Evolutionary conservation across 116 monocot genomes (phyloP).

Genomic region (Iris pallida): DNA sequence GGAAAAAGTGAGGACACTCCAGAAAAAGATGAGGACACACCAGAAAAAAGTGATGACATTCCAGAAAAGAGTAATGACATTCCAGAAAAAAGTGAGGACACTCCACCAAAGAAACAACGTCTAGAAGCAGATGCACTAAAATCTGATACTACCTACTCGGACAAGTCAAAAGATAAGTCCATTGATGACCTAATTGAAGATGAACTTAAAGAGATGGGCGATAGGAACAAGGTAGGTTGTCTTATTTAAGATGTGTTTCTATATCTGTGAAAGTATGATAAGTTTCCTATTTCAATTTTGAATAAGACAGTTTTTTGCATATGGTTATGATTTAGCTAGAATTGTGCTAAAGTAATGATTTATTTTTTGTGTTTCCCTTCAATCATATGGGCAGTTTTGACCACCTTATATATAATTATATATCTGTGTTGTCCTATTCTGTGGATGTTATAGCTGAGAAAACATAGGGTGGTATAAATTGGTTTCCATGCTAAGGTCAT

Average conservation of each 20-base stretch:
- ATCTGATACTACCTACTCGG: conserved; percentile 14
- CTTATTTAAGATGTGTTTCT: neutral
- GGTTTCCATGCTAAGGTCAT: no score
- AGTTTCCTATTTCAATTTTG: no score
- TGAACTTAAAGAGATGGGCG: conserved; percentile 73
- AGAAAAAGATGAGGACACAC: conserved; percentile 24
- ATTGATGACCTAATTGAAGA: conserved; percentile 91
- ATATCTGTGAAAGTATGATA: no score
- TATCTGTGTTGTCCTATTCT: no score
- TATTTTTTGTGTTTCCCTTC: no score
- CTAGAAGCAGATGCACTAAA: conserved; percentile 21
- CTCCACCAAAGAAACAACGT: conserved; percentile 42
- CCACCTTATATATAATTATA: no score
- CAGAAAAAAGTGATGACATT: conserved; percentile 23
- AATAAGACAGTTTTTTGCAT: no score
- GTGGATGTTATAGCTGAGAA: no score
- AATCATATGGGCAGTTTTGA: no score
- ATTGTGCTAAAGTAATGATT: no score
- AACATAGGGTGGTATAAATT: no score
- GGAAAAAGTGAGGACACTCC: conserved; percentile 17
- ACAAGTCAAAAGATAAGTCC: conserved; percentile 36
- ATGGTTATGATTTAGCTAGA: no score
- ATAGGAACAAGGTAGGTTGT: conserved; percentile 77
- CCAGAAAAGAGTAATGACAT: conserved; percentile 9
- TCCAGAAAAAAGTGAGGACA: conserved; percentile 27